A percentile compares a stretch with the other conserved stretches of the same genome.
These are phyloP conservation scores for Yarrowia hollandica DNA, from an alignment of 805 yeast genomes.

Conservation along the genomic window DNA sequence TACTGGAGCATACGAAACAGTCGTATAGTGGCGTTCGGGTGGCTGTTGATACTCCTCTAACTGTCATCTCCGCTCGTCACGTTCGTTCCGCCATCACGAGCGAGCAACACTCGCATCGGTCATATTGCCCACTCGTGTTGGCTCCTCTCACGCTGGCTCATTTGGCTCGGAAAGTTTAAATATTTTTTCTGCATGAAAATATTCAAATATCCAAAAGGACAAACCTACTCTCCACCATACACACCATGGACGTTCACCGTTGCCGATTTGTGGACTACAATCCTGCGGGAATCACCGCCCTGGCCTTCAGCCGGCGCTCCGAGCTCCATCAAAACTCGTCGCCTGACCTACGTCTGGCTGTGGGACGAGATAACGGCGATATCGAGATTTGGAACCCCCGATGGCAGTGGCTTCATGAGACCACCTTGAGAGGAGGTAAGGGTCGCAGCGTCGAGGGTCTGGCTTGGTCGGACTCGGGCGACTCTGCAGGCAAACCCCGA, in stretches of 20 bases:
- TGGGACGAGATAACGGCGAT: conserved; percentile 92
- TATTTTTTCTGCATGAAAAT: too few species aligned
- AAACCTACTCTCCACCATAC: too few species aligned
- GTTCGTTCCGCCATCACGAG: too few species aligned
- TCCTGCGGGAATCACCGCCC: conserved; percentile 79
- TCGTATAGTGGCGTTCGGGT: too few species aligned
- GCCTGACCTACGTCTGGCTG: conserved; percentile 65
- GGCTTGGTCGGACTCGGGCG: conserved; percentile 65
- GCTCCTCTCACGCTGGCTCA: too few species aligned
- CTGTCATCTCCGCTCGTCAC: too few species aligned
- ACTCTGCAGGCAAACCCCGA: conserved; percentile 50
- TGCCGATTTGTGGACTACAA: conserved; percentile 88
- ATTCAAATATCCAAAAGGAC: background rate
- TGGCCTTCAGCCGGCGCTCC: conserved; percentile 64
- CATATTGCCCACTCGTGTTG: too few species aligned
- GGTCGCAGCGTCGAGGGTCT: conserved; percentile 88
- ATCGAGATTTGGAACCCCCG: conserved; percentile 87
- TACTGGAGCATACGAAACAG: too few species aligned
- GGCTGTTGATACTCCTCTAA: too few species aligned
- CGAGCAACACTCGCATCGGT: too few species aligned
- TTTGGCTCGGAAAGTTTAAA: too few species aligned
- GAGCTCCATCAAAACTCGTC: conserved; percentile 40
- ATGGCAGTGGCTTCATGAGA: conserved; percentile 74
- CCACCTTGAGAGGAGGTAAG: conserved; percentile 68
- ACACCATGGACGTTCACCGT: conserved; percentile 76